These are phyloP conservation scores for Alloascoidea hylecoeti DNA, from an alignment of 805 yeast species.

Conservation along the genomic window DNA sequence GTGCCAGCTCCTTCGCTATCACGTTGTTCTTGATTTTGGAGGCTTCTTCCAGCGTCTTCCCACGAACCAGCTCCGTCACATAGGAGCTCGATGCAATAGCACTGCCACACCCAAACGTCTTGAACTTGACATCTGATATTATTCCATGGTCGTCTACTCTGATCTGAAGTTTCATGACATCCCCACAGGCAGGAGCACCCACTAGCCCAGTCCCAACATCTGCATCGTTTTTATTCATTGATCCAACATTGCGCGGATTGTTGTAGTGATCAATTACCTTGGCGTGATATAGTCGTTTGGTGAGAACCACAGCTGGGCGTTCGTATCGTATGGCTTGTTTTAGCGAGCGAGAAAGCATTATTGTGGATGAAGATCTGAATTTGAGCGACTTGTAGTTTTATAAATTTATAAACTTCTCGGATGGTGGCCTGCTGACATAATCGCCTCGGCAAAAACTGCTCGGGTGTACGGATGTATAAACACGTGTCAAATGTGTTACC, in stretches of 20 bases:
- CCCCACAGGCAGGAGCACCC: slow-evolving; percentile 99
- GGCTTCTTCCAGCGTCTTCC: slow-evolving; percentile 90
- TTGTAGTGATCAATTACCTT: slow-evolving; percentile 93
- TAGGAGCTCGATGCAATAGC: slow-evolving; percentile 95
- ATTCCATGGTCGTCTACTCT: slow-evolving; percentile 86
- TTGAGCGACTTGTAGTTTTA: too few relatives aligned
- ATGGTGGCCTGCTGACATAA: too few relatives aligned
- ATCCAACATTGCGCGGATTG: slow-evolving; percentile 96
- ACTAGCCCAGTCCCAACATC: slow-evolving; percentile 95
- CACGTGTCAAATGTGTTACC: too few relatives aligned
- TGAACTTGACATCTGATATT: slow-evolving; percentile 90
- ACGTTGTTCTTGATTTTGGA: slow-evolving; percentile 83
- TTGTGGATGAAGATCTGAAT: too few relatives aligned
- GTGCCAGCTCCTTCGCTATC: slow-evolving; percentile 85
- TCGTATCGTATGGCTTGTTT: too few relatives aligned
- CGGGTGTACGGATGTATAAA: too few relatives aligned
- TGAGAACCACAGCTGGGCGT: too few relatives aligned
- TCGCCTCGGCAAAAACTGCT: too few relatives aligned
- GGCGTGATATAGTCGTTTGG: slow-evolving; percentile 49
- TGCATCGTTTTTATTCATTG: slow-evolving; percentile 60
- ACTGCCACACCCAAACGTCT: slow-evolving; percentile 98
- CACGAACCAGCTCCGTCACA: slow-evolving; percentile 91
- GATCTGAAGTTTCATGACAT: slow-evolving; percentile 95
- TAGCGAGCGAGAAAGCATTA: too few relatives aligned
- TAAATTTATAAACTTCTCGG: too few relatives aligned